These are phyloP conservation scores for Lolium multiflorum DNA, from an alignment of 176 grass and related monocot genomes.

Conservation along the genomic window DNA sequence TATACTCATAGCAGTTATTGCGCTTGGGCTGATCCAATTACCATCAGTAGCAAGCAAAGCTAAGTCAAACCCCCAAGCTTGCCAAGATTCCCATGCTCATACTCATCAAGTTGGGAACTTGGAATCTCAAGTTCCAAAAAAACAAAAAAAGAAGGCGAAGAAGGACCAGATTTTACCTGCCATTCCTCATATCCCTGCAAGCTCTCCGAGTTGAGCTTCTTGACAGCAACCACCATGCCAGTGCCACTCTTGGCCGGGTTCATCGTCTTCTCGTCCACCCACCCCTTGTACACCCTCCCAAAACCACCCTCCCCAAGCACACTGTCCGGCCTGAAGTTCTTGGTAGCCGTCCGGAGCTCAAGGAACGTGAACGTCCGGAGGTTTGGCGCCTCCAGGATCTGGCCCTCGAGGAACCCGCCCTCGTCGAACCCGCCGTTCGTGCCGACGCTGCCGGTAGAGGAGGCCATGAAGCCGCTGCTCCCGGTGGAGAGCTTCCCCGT, in stretches of 20 bases:
- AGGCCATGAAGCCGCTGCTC: slow-evolving; percentile 54
- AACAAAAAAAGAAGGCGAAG: no score
- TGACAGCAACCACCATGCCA: slow-evolving; percentile 71
- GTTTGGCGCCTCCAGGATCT: slow-evolving; percentile 75
- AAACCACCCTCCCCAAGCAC: slow-evolving; percentile 74
- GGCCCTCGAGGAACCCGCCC: slow-evolving; percentile 47
- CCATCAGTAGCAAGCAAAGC: not conserved
- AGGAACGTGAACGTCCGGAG: slow-evolving; percentile 76
- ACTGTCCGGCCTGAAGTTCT: slow-evolving; percentile 66
- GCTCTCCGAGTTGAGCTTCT: slow-evolving; percentile 88
- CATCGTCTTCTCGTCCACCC: slow-evolving; percentile 88
- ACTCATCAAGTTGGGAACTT: not conserved
- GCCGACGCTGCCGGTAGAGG: slow-evolving; percentile 47
- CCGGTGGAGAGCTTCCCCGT: slow-evolving; percentile 43
- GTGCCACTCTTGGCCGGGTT: slow-evolving; percentile 50
- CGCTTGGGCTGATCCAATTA: not conserved
- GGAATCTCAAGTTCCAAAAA: not conserved
- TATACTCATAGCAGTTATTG: not conserved
- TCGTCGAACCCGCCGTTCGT: slow-evolving; percentile 37
- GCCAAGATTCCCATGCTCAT: not conserved
- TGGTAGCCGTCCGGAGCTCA: slow-evolving; percentile 71
- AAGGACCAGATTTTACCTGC: slow-evolving; percentile 63
- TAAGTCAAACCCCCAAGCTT: not conserved
- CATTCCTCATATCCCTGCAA: slow-evolving; percentile 86
- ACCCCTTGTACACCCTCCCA: slow-evolving; percentile 87